These are phyloP conservation scores for Xylaria telfairii DNA, from an alignment of 495 filamentous ascomycete species.

Conservation along the genomic window DNA sequence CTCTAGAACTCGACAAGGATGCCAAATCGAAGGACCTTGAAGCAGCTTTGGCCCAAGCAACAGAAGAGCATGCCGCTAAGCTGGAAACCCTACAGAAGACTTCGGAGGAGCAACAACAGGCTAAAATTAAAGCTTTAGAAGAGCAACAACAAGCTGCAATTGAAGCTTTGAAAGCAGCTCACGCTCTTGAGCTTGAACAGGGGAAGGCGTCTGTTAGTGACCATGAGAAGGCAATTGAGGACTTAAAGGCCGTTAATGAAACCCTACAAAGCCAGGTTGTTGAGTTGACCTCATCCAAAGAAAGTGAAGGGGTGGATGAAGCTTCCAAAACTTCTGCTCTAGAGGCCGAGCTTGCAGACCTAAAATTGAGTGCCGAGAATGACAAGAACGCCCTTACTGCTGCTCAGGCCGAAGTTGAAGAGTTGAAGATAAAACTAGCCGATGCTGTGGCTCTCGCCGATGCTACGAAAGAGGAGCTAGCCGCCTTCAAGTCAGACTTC, in stretches of 20 bases:
- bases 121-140: slow-evolving; percentile 47
- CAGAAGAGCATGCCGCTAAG: slow-evolving; percentile 49
- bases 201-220: slow-evolving; percentile 40
- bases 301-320: slow-evolving; percentile 34
- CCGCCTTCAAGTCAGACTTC: slow-evolving; percentile 47
- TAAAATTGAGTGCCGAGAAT: slow-evolving; percentile 45
- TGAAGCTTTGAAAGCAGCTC: slow-evolving; percentile 48
- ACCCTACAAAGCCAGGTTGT: slow-evolving; percentile 51
- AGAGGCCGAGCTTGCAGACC: slow-evolving; percentile 49
- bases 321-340: slow-evolving; percentile 45
- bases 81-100: slow-evolving; percentile 48
- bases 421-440: slow-evolving; percentile 44
- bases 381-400: slow-evolving; percentile 49
- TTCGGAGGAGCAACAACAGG: slow-evolving; percentile 50
- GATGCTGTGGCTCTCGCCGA: slow-evolving; percentile 41
- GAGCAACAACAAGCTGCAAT: slow-evolving; percentile 49
- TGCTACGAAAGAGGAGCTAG: slow-evolving; percentile 45
- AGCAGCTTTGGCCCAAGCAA: slow-evolving; percentile 36
- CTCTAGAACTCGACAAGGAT: slow-evolving; percentile 47
- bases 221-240: slow-evolving; percentile 46
- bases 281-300: slow-evolving; percentile 44
- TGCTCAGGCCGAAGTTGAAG: slow-evolving; percentile 44
- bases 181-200: slow-evolving; percentile 48
- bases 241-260: slow-evolving; percentile 52
- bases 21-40: slow-evolving; percentile 45